phyloP scores from a whole-genome alignment of 495 filamentous ascomycete genomes.

The Xylaria scruposa region DNA sequence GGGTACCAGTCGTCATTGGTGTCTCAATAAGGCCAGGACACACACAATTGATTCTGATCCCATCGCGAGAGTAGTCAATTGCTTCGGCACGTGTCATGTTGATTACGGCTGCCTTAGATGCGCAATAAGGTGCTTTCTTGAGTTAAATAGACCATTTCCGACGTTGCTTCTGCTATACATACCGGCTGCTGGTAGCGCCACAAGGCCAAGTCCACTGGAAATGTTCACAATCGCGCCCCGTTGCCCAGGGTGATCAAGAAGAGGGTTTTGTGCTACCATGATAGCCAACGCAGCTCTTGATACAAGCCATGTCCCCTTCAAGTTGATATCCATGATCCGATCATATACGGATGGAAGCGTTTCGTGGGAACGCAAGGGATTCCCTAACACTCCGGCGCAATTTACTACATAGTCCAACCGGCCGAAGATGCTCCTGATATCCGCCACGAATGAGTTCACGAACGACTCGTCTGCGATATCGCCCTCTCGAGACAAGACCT shows the following conservation, averaged over 20 bases:
- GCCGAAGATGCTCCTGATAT: constrained; percentile 43
- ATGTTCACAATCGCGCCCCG: constrained; percentile 61
- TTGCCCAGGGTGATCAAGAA: constrained; percentile 49
- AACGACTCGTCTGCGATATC: constrained; percentile 53
- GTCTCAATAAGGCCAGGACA: constrained; percentile 61
- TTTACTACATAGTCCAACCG: constrained; percentile 62
- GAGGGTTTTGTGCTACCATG: constrained; percentile 58
- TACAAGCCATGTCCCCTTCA: constrained; percentile 58
- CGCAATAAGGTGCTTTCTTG: constrained; percentile 38
- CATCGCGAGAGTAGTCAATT: constrained; percentile 57
- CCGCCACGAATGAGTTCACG: constrained; percentile 48
- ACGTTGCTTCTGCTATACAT: constrained; percentile 33
- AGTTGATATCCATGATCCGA: constrained; percentile 59
- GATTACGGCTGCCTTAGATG: constrained; percentile 44
- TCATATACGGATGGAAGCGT: constrained; percentile 49
- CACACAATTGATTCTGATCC: constrained; percentile 60
- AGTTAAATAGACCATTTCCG: neutral
- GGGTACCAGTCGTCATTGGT: constrained; percentile 50
- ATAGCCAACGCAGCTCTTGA: constrained; percentile 54
- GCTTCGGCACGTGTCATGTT: constrained; percentile 52
- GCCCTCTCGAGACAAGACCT: constrained; percentile 44
- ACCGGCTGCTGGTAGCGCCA: constrained; percentile 56
- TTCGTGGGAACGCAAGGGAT: constrained; percentile 32
- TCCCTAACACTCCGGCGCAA: constrained; percentile 48
- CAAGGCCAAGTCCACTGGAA: constrained; percentile 61